Percentiles rank a stretch among this genome's conserved stretches.
Conservation (phyloP, 805 yeast species). For the Nakazawaea populi region DNA sequence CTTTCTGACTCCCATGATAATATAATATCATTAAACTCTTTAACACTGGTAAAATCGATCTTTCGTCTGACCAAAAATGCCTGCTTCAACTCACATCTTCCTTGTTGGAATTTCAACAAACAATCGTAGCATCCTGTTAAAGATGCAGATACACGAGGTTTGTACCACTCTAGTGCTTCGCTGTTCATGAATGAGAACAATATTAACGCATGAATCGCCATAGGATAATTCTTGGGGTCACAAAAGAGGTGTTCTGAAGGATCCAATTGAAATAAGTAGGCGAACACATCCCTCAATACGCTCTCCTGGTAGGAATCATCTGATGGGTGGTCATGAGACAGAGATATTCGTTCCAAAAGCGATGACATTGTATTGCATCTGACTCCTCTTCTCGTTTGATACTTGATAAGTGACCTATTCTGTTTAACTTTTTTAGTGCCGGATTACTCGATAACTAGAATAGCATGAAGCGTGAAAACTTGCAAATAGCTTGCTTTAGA, state of each 20-base stretch:
- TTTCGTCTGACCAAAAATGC: constrained; percentile 47
- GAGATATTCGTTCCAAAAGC: constrained; percentile 17
- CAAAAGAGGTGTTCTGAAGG: constrained; percentile 47
- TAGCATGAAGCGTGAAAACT: no score
- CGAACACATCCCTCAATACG: constrained; percentile 34
- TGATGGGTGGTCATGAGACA: constrained; percentile 25
- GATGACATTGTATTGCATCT: constrained; percentile 5
- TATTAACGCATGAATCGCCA: constrained; percentile 49
- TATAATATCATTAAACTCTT: constrained; percentile 26
- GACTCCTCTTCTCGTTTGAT: not conserved
- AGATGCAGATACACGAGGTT: constrained; percentile 30
- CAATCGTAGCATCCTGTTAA: constrained; percentile 50
- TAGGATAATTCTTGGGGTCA: constrained; percentile 38
- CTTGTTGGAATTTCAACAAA: constrained; percentile 43
- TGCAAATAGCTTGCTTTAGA: no score
- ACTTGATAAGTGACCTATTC: no score
- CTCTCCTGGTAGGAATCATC: constrained; percentile 28
- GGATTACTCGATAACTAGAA: no score
- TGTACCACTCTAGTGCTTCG: constrained; percentile 38
- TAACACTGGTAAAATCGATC: constrained; percentile 27
- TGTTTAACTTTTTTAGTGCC: no score
- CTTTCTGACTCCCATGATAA: constrained; percentile 22
- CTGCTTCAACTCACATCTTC: constrained; percentile 43
- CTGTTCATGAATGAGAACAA: constrained; percentile 54
- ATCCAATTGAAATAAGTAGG: constrained; percentile 22